phyloP scores from a whole-genome alignment of 2,329 filamentous ascomycete species.

The Cercospora citrullina region DNA sequence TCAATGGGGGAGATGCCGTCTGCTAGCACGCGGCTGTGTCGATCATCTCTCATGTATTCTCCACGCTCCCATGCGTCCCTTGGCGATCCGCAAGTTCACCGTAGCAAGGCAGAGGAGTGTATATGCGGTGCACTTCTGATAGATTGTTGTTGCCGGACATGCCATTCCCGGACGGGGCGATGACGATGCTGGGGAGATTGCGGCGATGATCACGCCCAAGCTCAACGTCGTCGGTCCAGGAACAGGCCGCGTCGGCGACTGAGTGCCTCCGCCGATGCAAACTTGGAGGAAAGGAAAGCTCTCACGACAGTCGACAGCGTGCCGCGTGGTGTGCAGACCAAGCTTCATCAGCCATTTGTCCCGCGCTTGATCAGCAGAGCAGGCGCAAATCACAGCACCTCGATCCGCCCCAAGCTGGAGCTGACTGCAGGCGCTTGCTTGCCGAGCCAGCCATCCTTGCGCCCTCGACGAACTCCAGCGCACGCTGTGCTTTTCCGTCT shows the following conservation, averaged over 20 bases:
- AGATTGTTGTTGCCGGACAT: not conserved
- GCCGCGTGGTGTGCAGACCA: not conserved
- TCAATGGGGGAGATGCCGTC: not conserved
- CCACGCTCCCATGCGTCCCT: not conserved
- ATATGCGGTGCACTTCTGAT: not conserved
- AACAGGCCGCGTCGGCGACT: not conserved
- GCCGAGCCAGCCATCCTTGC: constrained; percentile 7
- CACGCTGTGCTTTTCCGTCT: not conserved
- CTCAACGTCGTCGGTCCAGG: not conserved
- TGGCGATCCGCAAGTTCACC: not conserved
- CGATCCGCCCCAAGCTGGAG: not conserved
- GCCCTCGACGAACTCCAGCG: not conserved
- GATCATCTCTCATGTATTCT: not conserved
- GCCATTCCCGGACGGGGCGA: not conserved
- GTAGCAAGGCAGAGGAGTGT: not conserved
- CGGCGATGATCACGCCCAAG: not conserved
- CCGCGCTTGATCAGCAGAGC: not conserved
- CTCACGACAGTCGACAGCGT: not conserved
- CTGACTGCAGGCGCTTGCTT: constrained; percentile 2
- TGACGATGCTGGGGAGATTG: not conserved
- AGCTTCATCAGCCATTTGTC: not conserved
- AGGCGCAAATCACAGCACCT: not conserved
- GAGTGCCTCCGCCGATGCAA: not conserved
- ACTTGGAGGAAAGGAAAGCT: not conserved
- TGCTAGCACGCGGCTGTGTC: not conserved